Evolutionary conservation across 2,329 filamentous ascomycete genomes (phyloP).

Genomic region (Ophiostoma angusticollis): DNA sequence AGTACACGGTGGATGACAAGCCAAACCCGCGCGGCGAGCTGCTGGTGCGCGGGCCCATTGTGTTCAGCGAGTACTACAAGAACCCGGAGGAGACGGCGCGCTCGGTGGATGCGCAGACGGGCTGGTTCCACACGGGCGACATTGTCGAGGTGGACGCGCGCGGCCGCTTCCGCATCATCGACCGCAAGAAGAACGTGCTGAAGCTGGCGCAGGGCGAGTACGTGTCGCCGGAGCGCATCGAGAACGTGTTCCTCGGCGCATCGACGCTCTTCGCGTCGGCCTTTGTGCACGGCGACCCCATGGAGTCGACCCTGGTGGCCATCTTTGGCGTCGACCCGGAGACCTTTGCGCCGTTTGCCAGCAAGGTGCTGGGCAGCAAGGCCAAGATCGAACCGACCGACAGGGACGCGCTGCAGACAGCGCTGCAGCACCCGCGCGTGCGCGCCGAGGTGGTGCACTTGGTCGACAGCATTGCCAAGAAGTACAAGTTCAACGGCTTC

Average conservation of each 20-base stretch:
- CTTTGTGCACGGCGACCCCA: slow-evolving; percentile 82
- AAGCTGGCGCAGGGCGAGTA: slow-evolving; percentile 98
- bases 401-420: slow-evolving; percentile 51
- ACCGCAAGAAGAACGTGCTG: slow-evolving; percentile 97
- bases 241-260: slow-evolving; percentile 84
- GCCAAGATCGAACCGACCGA: slow-evolving; percentile 46
- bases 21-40: slow-evolving; percentile 85
- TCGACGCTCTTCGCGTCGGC: slow-evolving; percentile 64
- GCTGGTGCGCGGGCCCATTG: slow-evolving; percentile 62
- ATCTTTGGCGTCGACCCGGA: slow-evolving; percentile 83
- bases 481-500: slow-evolving; percentile 83
- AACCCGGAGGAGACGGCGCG: slow-evolving; percentile 79
- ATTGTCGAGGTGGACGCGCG: slow-evolving; percentile 74
- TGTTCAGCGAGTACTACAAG: slow-evolving; percentile 83
- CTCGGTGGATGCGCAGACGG: slow-evolving; percentile 61
- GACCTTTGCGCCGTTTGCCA: slow-evolving; percentile 67
- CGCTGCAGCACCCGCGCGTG: slow-evolving; percentile 56
- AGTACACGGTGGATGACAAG: slow-evolving; percentile 78
- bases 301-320: slow-evolving; percentile 68
- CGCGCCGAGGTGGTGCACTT: slow-evolving; percentile 63
- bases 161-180: slow-evolving; percentile 84
- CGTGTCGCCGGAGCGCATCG: slow-evolving; percentile 90
- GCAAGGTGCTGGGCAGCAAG: slow-evolving; percentile 50
- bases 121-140: slow-evolving; percentile 96
- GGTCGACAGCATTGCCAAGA: slow-evolving; percentile 64